Percentiles rank a stretch among this genome's conserved stretches.
These are phyloP conservation scores for Rhizophora apiculata DNA, from an alignment of 345 rosid genomes.

Conservation along the genomic window DNA sequence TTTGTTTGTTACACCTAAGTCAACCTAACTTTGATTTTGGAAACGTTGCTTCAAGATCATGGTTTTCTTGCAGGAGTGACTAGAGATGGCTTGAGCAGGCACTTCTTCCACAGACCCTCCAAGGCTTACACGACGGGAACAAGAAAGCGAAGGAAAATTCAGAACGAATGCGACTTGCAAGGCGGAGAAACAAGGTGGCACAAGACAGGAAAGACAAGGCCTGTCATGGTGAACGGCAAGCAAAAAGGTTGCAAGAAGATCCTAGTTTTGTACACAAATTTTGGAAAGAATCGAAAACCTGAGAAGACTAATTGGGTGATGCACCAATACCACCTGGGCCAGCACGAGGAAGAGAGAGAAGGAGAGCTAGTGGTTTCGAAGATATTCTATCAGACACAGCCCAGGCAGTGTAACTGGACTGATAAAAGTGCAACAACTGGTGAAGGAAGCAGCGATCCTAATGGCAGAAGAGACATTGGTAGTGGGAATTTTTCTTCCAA, in stretches of 20 bases:
- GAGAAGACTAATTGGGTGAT: constrained; percentile 99
- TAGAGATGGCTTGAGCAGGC: constrained; percentile 96
- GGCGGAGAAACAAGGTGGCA: constrained; percentile 99
- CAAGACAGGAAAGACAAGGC: constrained; percentile 97
- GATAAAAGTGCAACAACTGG: constrained; percentile 44
- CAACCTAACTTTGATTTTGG: constrained; percentile 60
- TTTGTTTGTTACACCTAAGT: constrained; percentile 54
- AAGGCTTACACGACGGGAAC: constrained; percentile 98
- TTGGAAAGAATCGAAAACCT: constrained; percentile 92
- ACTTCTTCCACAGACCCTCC: constrained; percentile 98
- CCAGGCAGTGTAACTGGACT: constrained; percentile 91
- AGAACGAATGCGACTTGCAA: constrained; percentile 88
- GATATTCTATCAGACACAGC: constrained; percentile 97
- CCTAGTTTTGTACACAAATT: constrained; percentile 87
- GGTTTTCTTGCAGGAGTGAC: constrained; percentile 71
- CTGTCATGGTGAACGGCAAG: constrained; percentile 87
- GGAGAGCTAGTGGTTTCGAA: constrained; percentile 99
- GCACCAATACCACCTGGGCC: constrained; percentile 98
- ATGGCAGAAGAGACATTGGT: constrained; percentile 54
- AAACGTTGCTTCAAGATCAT: not conserved
- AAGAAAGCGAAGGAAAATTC: constrained; percentile 92
- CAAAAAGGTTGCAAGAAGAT: constrained; percentile 98
- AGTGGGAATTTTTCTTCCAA: constrained; percentile 75
- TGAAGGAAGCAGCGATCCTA: constrained; percentile 50
- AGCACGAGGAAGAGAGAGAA: constrained; percentile 94